Evolutionary conservation across 2,329 filamentous ascomycete genomes (phyloP).

Genomic region (Trichophyton mentagrophytes): DNA sequence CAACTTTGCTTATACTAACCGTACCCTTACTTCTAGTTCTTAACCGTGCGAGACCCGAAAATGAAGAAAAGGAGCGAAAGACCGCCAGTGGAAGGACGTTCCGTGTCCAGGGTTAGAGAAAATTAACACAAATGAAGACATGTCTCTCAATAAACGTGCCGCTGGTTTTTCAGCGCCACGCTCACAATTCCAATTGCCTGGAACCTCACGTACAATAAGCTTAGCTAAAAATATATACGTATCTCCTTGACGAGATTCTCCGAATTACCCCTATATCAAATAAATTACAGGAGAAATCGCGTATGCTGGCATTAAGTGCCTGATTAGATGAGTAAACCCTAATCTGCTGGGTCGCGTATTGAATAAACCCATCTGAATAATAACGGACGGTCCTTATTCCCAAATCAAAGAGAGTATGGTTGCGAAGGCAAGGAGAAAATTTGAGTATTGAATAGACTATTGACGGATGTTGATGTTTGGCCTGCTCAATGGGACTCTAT

Average conservation of each 20-base stretch:
- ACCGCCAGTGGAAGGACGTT: constrained; percentile 94
- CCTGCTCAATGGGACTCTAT: not conserved
- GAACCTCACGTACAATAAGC: not conserved
- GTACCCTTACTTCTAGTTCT: constrained; percentile 49
- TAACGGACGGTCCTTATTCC: not conserved
- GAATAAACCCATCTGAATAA: not conserved
- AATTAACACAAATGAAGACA: not conserved
- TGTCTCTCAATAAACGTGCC: not conserved
- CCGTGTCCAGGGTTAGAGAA: constrained; percentile 43
- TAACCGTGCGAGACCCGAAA: constrained; percentile 85
- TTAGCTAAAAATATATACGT: not conserved
- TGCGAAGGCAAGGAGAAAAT: not conserved
- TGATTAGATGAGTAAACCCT: not conserved
- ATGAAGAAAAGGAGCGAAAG: constrained; percentile 95
- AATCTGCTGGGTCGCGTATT: not conserved
- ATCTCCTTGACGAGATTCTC: not conserved
- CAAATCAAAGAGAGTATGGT: no score
- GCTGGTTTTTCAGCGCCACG: not conserved
- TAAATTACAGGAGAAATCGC: not conserved
- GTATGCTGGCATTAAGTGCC: not conserved
- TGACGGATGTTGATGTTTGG: not conserved
- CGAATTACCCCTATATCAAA: not conserved
- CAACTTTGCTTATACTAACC: not conserved
- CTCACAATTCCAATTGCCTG: no score
- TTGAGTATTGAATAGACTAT: not conserved